phyloP scores from a whole-genome alignment of 2,329 filamentous ascomycete species.

The Arthrobotrys iridis region DNA sequence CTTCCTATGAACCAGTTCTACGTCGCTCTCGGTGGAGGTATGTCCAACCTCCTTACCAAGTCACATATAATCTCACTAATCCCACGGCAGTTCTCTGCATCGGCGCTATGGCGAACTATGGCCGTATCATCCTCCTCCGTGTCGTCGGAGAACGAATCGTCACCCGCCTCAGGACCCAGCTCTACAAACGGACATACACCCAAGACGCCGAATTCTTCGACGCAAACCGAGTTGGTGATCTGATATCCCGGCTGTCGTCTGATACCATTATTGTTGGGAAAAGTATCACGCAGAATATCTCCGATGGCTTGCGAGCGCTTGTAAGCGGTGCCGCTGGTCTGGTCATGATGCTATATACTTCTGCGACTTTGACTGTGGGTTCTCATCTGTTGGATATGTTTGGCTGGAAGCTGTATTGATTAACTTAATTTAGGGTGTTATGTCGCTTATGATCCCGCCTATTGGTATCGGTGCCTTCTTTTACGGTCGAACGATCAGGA shows the following conservation, averaged over 20 bases:
- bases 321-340: conserved; percentile 92
- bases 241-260: conserved; percentile 93
- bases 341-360: conserved; percentile 94
- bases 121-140: conserved; percentile 88
- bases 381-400: not conserved
- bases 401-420: not conserved
- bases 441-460: conserved; percentile 87
- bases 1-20: conserved; percentile 90
- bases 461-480: conserved; percentile 90
- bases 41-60: not conserved
- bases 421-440: conserved; percentile 48
- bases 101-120: conserved; percentile 91
- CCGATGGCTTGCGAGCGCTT: conserved; percentile 88
- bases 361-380: conserved; percentile 64
- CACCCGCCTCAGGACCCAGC: conserved; percentile 82
- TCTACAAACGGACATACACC: conserved; percentile 92
- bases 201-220: conserved; percentile 99
- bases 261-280: conserved; percentile 99
- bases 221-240: conserved; percentile 92
- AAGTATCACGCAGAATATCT: conserved; percentile 96
- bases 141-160: conserved; percentile 97
- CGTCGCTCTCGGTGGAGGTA: conserved; percentile 71
- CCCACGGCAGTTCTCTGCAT: conserved; percentile 72
- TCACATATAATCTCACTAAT: conserved; percentile 58
- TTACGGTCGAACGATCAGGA: conserved; percentile 88